Percentiles rank a stretch among this genome's conserved stretches.
phyloP scores from a whole-genome alignment of 1,284 basidiomycete genomes.

The Ustilago cynodontis region DNA sequence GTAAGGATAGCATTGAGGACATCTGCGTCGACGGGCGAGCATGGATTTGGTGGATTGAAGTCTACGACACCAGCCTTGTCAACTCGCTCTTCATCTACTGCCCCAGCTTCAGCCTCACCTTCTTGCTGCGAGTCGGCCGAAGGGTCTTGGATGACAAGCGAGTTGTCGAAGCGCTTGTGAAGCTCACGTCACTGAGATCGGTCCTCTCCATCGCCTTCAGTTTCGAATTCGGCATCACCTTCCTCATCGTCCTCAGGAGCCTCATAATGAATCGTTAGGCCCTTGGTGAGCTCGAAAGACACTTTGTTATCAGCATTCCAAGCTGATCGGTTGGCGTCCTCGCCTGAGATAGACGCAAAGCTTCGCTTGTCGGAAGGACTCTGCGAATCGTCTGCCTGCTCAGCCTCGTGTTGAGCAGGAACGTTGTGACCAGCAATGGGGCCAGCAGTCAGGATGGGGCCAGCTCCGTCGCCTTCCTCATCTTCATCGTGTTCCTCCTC shows the following conservation, averaged over 20 bases:
- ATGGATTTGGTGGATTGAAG: conserved; percentile 79
- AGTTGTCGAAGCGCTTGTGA: conserved; percentile 39
- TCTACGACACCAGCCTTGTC: not conserved
- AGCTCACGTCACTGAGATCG: conserved; percentile 16
- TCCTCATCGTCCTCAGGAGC: conserved; percentile 26
- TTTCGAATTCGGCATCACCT: conserved; percentile 15
- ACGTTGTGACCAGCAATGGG: conserved; percentile 13
- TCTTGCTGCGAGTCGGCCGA: conserved; percentile 5
- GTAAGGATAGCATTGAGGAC: conserved; percentile 78
- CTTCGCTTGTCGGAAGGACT: conserved; percentile 34
- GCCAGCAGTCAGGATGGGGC: conserved; percentile 24
- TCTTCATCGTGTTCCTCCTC: conserved; percentile 34
- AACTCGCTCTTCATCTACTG: not conserved
- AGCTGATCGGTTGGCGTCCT: conserved; percentile 34
- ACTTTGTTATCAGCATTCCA: conserved; percentile 46
- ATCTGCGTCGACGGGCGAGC: conserved; percentile 83
- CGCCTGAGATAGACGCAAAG: conserved; percentile 40
- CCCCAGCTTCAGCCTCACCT: not conserved
- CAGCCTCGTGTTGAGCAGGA: not conserved
- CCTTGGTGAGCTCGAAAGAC: conserved; percentile 47
- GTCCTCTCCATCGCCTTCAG: conserved; percentile 13
- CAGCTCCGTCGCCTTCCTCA: not conserved
- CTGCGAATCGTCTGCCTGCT: conserved; percentile 31
- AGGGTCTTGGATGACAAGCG: conserved; percentile 33
- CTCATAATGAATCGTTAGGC: conserved; percentile 38